Percentiles rank a stretch among this genome's conserved stretches.
Evolutionary conservation across 2,329 filamentous ascomycete genomes (phyloP).

Genomic region (Diplocarpon mali): DNA sequence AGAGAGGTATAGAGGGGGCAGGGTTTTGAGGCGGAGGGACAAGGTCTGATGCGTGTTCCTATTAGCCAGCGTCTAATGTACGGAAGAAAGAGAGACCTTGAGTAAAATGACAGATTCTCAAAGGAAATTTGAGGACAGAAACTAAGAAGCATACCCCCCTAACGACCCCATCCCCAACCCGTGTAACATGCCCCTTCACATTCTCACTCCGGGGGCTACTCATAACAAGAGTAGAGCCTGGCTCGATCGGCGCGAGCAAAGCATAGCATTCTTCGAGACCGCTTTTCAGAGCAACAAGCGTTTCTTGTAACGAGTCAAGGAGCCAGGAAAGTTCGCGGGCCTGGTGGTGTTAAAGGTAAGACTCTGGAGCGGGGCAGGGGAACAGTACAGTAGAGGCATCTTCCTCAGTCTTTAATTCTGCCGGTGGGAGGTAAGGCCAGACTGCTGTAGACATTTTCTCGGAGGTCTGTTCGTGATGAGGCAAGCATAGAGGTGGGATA

Average conservation of each 20-base stretch:
- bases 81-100: background rate
- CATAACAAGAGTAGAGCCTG: conserved; percentile 79
- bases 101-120: background rate
- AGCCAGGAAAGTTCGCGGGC: conserved; percentile 28
- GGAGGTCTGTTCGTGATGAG: background rate
- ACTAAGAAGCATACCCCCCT: conserved; percentile 57
- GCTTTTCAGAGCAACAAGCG: conserved; percentile 22
- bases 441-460: conserved; percentile 13
- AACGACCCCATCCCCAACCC: conserved; percentile 80
- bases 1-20: conserved; percentile 32
- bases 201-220: conserved; percentile 78
- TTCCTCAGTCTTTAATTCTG: conserved; percentile 22
- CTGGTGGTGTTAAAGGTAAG: conserved; percentile 9
- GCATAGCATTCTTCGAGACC: conserved; percentile 84
- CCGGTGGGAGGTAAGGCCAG: conserved; percentile 22
- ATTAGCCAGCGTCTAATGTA: conserved; percentile 10
- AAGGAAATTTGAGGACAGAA: conserved; percentile 23
- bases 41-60: conserved; percentile 45
- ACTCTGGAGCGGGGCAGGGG: background rate
- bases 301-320: conserved; percentile 27
- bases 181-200: conserved; percentile 85
- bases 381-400: conserved; percentile 24
- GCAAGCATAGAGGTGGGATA: background rate
- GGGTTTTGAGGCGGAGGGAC: conserved; percentile 63
- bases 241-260: conserved; percentile 73